Evolutionary conservation across 192 early-diverging fungal species (phyloP).

Genomic region (Backusella parvicylindrica): DNA sequence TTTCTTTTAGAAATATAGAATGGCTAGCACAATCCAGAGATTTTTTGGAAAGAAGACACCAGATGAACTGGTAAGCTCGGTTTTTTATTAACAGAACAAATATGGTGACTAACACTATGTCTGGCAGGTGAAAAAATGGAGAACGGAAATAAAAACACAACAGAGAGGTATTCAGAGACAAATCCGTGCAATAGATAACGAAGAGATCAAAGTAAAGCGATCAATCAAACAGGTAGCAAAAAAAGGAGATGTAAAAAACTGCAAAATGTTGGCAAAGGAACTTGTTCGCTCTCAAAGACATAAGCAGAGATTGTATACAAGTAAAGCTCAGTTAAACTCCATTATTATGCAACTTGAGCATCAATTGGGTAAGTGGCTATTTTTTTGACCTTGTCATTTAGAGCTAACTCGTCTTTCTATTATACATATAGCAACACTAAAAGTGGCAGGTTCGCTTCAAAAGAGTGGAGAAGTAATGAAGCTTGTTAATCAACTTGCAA

Average conservation of each 20-base stretch:
- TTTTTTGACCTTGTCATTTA: background rate
- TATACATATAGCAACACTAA: constrained; percentile 66
- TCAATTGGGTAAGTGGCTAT: constrained; percentile 63
- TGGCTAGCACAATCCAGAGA: constrained; percentile 36
- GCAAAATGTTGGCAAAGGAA: constrained; percentile 79
- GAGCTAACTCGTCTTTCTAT: background rate
- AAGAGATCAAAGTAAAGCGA: constrained; percentile 80
- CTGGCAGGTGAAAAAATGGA: constrained; percentile 88
- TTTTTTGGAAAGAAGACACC: constrained; percentile 60
- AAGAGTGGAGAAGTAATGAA: constrained; percentile 91
- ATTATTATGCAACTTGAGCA: constrained; percentile 87
- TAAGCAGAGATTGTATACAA: constrained; percentile 77
- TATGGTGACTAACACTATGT: background rate
- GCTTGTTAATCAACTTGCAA: constrained; percentile 82
- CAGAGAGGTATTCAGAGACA: constrained; percentile 86
- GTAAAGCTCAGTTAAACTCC: constrained; percentile 92
- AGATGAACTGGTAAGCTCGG: constrained; percentile 50
- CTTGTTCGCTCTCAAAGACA: constrained; percentile 76
- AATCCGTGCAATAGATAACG: constrained; percentile 70
- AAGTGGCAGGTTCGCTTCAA: constrained; percentile 83
- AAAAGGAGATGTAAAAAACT: constrained; percentile 71
- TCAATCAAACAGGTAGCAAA: constrained; percentile 85
- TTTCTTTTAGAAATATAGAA: background rate
- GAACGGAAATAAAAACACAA: constrained; percentile 73
- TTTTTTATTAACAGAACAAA: background rate